Conservation (phyloP, 176 grass and related monocot genomes). For the Microstegium vimineum region DNA sequence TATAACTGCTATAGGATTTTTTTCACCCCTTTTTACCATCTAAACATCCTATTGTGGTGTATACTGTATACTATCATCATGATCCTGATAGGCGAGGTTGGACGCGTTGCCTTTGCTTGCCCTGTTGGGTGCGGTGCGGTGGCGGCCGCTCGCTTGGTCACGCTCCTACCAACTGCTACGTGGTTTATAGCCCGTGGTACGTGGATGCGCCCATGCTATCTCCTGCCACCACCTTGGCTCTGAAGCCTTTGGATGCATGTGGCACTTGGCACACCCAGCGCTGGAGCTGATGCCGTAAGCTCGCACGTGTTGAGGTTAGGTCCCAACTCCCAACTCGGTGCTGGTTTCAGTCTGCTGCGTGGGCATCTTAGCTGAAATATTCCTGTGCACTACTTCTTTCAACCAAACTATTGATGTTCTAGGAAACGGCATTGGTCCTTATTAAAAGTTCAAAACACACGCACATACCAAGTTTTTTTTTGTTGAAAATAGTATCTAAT, state of each 20-base stretch:
- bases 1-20: no score
- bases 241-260: background rate
- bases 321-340: background rate
- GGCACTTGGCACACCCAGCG: background rate
- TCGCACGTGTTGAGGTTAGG: conserved; percentile 13
- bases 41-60: background rate
- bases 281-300: background rate
- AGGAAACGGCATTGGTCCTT: background rate
- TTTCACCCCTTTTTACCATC: no score
- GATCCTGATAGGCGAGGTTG: background rate
- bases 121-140: background rate
- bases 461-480: background rate
- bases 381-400: background rate
- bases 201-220: background rate
- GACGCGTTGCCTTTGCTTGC: conserved; percentile 20
- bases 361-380: background rate
- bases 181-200: background rate
- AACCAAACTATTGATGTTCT: background rate
- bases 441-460: background rate
- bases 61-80: background rate
- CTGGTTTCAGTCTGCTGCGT: background rate
- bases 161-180: background rate
- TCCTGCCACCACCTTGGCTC: background rate
- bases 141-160: background rate
- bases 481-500: background rate